Base-by-base conservation (phyloP, 2,329 filamentous ascomycete genomes). In the Alternaria triticina region DNA sequence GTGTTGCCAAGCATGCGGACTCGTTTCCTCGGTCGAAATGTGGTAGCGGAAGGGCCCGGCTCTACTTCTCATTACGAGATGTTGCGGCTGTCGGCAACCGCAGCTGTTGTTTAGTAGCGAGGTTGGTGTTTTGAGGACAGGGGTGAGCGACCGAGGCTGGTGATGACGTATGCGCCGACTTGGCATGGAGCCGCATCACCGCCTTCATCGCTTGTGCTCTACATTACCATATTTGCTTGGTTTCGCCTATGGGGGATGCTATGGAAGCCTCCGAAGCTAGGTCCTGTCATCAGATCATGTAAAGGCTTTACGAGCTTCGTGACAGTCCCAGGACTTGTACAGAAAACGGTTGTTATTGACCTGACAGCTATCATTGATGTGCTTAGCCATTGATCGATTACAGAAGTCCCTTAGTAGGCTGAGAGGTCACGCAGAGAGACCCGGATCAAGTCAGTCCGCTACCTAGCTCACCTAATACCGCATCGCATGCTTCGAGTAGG, bases 131-230 rank as follows among this genome's bases (percentile, higher is more conserved):
- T 49, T 30, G 62, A 13, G 47, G 33, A 40, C 36, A 50, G 52
- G 36, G 40, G 59, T 62, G 56, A 54, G 47, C 67, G 68, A 70
- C 66, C 57, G 27, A 40, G 15, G 45, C 25, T 59, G 22, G 27
- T 46, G 54, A 64, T 69, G 68, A 70, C 68, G 68, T 68, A 62
- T 15, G 43, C 64, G 25, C 46, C 49, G 61, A 15, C 63, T 66
- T 68, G 63, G 65, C 65, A 54, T 61, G 27, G 50, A 55, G 57
- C 43, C 12, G n/a, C 27, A 36, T 61, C 23, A 52, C 50, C 50
- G 50, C 20, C 47, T 51, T 30, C n/a, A 9, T 36, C 20, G 20
- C 28, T 0, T 23, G 8, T 1, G 4, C 17, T 33, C 12, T n/a
- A 30, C 28, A 36, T 11, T 3, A 36, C 11, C 1, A 51, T 28